Evolutionary conservation across 352 stramenopile species (phyloP).

Genomic region (Blastocystis sp.): DNA sequence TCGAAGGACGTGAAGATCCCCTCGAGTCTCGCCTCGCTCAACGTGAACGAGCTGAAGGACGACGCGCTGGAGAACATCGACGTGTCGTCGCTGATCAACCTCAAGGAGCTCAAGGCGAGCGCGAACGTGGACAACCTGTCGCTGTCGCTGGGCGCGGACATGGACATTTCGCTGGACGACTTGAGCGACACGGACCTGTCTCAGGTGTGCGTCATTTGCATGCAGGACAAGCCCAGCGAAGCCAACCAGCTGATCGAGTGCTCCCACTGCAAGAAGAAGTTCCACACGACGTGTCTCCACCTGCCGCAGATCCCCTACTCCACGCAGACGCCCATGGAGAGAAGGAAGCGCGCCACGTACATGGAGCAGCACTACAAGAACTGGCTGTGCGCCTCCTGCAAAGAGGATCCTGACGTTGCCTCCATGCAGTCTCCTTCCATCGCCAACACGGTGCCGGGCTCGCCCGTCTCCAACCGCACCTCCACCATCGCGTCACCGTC

Average conservation of each 20-base stretch:
- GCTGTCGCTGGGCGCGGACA: neutral
- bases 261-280: constrained; percentile 52
- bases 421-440: neutral
- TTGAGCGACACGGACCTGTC: neutral
- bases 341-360: constrained; percentile 20
- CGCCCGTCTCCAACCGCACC: neutral
- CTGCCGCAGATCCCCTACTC: constrained; percentile 39
- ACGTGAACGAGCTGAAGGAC: constrained; percentile 42
- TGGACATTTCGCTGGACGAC: constrained; percentile 44
- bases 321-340: constrained; percentile 11
- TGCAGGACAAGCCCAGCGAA: constrained; percentile 52
- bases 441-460: neutral
- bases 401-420: neutral
- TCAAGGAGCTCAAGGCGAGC: neutral
- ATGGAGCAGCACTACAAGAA: constrained; percentile 64
- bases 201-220: constrained; percentile 44
- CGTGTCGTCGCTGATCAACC: constrained; percentile 16
- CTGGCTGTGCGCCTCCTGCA: constrained; percentile 41
- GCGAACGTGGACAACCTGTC: constrained; percentile 15
- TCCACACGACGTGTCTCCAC: constrained; percentile 38
- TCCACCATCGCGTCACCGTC: neutral
- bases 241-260: constrained; percentile 45
- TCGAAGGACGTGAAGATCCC: constrained; percentile 30
- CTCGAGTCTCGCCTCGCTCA: neutral
- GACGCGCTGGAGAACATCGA: constrained; percentile 57